Conservation (phyloP, 2,329 filamentous ascomycete species). For the Exophiala mesophila region DNA sequence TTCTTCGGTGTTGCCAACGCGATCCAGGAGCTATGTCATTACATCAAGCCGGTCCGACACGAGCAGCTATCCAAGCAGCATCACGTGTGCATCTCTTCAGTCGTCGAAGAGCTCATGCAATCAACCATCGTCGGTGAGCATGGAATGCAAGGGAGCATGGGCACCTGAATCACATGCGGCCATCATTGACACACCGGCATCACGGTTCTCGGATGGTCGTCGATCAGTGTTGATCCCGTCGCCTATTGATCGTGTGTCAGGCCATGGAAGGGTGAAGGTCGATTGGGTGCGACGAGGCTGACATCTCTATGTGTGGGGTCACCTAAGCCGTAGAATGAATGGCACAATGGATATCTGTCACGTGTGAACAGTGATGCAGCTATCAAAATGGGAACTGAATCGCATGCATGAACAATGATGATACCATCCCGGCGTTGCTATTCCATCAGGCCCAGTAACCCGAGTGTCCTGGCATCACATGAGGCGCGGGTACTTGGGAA, state of each 20-base stretch:
- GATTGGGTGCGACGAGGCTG: slow-evolving; percentile 19
- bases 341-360: too few relatives aligned
- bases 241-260: slow-evolving; percentile 12
- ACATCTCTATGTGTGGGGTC: too few relatives aligned
- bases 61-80: neutral
- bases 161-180: neutral
- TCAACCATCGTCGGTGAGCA: too few relatives aligned
- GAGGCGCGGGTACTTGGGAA: too few relatives aligned
- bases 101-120: slow-evolving; percentile 1
- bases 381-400: too few relatives aligned
- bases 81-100: neutral
- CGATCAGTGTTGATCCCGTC: slow-evolving; percentile 5
- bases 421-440: too few relatives aligned
- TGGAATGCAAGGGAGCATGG: neutral
- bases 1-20: neutral
- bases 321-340: too few relatives aligned
- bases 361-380: too few relatives aligned
- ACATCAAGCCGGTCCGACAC: neutral
- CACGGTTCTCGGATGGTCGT: slow-evolving; percentile 17
- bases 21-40: neutral
- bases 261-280: slow-evolving; percentile 17
- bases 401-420: too few relatives aligned
- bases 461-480: too few relatives aligned
- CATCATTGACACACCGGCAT: slow-evolving; percentile 1
- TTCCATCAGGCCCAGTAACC: too few relatives aligned